These are phyloP conservation scores for Corynespora cassiicola DNA, from an alignment of 2,329 filamentous ascomycete genomes.

Conservation along the genomic window DNA sequence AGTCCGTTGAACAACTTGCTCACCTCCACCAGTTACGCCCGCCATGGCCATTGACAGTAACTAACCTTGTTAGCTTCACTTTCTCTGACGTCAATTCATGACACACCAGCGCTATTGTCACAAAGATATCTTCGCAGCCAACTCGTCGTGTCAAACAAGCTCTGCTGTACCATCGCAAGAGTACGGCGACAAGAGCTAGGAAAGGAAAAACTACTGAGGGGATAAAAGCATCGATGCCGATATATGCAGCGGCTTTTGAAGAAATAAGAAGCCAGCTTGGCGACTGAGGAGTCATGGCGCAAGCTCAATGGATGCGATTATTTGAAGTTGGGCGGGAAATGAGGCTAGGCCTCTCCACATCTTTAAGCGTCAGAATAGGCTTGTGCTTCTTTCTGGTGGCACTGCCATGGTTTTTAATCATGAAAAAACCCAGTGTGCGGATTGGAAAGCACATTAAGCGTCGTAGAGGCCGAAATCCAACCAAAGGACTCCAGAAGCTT, in stretches of 20 bases:
- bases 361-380: no score
- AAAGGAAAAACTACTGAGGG: constrained; percentile 30
- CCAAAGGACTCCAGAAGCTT: no score
- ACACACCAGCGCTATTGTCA: constrained; percentile 34
- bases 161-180: constrained; percentile 36
- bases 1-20: constrained; percentile 5
- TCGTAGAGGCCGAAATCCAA: no score
- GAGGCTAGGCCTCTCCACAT: no score
- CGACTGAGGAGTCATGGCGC: constrained; percentile 10
- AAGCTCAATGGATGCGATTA: no score
- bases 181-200: constrained; percentile 29
- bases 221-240: constrained; percentile 29
- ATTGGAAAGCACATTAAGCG: no score
- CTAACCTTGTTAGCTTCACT: constrained; percentile 16
- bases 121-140: constrained; percentile 33
- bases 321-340: no score
- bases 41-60: constrained; percentile 34
- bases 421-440: no score
- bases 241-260: constrained; percentile 25
- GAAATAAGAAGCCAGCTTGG: constrained; percentile 33
- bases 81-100: neutral
- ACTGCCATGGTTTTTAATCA: no score
- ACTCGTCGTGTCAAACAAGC: constrained; percentile 16
- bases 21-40: constrained; percentile 30
- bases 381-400: no score